Percentiles rank a stretch among this genome's conserved stretches.
phyloP scores from a whole-genome alignment of 331 rosid genomes.

The Prunus yedoensis region DNA sequence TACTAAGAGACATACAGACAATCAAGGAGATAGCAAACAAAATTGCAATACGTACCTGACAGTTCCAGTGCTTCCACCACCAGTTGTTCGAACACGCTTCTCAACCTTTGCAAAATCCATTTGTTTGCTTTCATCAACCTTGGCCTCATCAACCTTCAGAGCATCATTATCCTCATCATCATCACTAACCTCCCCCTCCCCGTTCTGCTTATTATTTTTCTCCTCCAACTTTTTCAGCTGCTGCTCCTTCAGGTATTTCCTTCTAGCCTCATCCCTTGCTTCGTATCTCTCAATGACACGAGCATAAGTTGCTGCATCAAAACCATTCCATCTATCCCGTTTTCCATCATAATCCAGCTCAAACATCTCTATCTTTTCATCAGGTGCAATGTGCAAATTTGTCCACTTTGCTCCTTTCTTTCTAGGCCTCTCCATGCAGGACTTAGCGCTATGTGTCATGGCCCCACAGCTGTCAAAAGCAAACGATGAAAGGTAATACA shows the following conservation, averaged over 20 bases:
- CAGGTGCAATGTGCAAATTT: constrained; percentile 49
- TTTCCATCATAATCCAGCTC: constrained; percentile 63
- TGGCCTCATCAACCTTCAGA: constrained; percentile 48
- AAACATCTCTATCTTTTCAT: constrained; percentile 52
- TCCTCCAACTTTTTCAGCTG: constrained; percentile 56
- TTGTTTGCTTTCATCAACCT: constrained; percentile 54
- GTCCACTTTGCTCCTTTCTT: constrained; percentile 46
- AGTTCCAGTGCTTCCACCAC: constrained; percentile 53
- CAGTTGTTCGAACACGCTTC: constrained; percentile 48
- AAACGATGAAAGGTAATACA: not conserved
- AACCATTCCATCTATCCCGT: constrained; percentile 66
- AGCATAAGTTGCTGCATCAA: constrained; percentile 44
- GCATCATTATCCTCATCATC: constrained; percentile 43
- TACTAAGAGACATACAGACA: not conserved
- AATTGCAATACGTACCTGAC: constrained; percentile 38
- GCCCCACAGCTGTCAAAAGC: constrained; percentile 40
- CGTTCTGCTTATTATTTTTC: constrained; percentile 37
- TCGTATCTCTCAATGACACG: constrained; percentile 38
- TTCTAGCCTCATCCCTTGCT: constrained; percentile 53
- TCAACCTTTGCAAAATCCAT: constrained; percentile 60
- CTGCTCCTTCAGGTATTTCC: constrained; percentile 43
- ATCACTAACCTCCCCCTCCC: constrained; percentile 28
- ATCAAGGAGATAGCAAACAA: not conserved
- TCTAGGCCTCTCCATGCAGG: constrained; percentile 49
- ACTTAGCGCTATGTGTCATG: constrained; percentile 38